Conservation (phyloP, 805 yeast species). For the Saturnispora zaruensis region DNA sequence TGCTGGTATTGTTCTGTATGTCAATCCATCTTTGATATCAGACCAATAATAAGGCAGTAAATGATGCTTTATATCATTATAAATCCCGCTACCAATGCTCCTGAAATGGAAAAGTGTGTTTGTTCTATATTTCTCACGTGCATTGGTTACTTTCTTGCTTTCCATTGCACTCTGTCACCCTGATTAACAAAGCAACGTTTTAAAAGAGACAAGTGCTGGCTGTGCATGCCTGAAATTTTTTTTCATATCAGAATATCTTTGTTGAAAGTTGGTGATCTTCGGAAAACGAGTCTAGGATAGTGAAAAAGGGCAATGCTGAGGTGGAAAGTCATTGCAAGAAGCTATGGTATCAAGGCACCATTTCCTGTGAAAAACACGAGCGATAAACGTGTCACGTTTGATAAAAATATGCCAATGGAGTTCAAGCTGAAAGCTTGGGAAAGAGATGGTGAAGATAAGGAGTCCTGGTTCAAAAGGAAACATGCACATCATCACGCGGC, state of each 20-base stretch:
- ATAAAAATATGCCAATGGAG: slow-evolving; percentile 36
- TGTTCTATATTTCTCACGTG: slow-evolving; percentile 9
- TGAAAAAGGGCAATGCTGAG: neutral
- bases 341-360: slow-evolving; percentile 20
- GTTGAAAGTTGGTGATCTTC: neutral
- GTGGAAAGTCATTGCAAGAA: neutral
- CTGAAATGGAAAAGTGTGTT: slow-evolving; percentile 19
- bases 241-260: neutral
- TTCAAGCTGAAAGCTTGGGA: slow-evolving; percentile 57
- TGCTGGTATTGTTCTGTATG: slow-evolving; percentile 83
- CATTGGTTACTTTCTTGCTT: neutral
- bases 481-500: slow-evolving; percentile 61
- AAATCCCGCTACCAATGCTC: slow-evolving; percentile 42
- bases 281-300: neutral
- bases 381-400: slow-evolving; percentile 24
- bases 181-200: neutral
- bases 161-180: neutral
- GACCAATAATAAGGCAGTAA: slow-evolving; percentile 56
- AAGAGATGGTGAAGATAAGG: slow-evolving; percentile 50
- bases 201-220: neutral
- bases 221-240: neutral
- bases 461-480: slow-evolving; percentile 49
- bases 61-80: slow-evolving; percentile 41
- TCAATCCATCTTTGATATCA: slow-evolving; percentile 77
- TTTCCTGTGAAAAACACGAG: slow-evolving; percentile 12